A percentile compares a stretch with the other conserved stretches of the same genome.
Conservation (phyloP, 768 basidiomycete species). For the Russula griseocarnosa region DNA sequence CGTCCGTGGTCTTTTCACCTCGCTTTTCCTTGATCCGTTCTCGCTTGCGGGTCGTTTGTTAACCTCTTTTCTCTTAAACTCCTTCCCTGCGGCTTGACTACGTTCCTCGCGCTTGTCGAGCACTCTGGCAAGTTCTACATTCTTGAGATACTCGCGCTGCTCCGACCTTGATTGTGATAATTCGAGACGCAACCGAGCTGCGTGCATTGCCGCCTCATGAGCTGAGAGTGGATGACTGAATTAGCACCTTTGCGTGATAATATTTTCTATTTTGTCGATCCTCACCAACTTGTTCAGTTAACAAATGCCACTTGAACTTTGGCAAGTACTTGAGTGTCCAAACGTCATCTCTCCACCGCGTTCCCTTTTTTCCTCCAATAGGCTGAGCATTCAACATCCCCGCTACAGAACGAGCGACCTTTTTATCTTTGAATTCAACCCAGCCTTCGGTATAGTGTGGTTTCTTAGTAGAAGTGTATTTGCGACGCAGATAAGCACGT, state of each 20-base stretch:
- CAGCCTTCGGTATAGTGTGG: conserved; percentile 93
- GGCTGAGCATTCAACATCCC: conserved; percentile 95
- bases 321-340: conserved; percentile 99
- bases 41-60: conserved; percentile 2
- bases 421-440: conserved; percentile 97
- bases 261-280: conserved; percentile 24
- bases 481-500: conserved; percentile 76
- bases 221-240: conserved; percentile 45
- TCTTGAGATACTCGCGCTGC: conserved; percentile 88
- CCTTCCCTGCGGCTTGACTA: conserved; percentile 37
- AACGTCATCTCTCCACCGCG: conserved; percentile 91
- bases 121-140: conserved; percentile 89
- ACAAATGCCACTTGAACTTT: conserved; percentile 98
- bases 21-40: not conserved
- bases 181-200: conserved; percentile 87
- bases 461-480: conserved; percentile 79
- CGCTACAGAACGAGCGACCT: conserved; percentile 82
- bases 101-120: conserved; percentile 70
- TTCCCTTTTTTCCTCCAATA: conserved; percentile 90
- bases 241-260: not conserved
- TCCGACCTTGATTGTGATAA: conserved; percentile 83
- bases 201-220: conserved; percentile 85
- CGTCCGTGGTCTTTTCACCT: conserved; percentile 2
- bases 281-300: conserved; percentile 97
- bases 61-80: conserved; percentile 31